Conservation (phyloP, 257 asterid species). For the Plantago elongata region DNA sequence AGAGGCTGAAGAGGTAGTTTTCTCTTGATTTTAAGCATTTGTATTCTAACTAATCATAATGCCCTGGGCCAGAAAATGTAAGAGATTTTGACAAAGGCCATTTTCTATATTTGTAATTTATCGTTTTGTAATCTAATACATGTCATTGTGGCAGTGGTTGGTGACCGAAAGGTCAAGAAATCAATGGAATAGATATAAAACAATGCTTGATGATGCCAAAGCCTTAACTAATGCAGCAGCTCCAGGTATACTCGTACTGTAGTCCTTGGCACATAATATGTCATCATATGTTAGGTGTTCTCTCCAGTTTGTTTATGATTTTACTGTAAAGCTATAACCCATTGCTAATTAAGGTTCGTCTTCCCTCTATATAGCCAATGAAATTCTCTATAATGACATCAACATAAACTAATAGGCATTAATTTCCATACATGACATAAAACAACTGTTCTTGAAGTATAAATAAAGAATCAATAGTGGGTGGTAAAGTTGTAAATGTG, state of each 20-base stretch:
- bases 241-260: conserved; percentile 21
- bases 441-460: too few species aligned
- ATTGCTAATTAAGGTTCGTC: too few species aligned
- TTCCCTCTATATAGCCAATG: too few species aligned
- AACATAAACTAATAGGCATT: too few species aligned
- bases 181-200: conserved; percentile 72
- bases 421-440: too few species aligned
- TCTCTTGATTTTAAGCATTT: conserved; percentile 9
- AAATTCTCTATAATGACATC: too few species aligned
- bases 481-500: too few species aligned
- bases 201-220: conserved; percentile 77
- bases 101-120: conserved; percentile 4
- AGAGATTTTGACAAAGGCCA: conserved; percentile 7
- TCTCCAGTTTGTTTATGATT: too few species aligned
- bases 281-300: neutral
- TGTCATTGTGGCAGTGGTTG: conserved; percentile 60
- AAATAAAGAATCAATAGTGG: too few species aligned
- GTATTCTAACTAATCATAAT: neutral
- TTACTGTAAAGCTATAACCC: too few species aligned
- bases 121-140: conserved; percentile 13
- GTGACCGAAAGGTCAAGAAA: conserved; percentile 74
- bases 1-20: conserved; percentile 56
- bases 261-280: neutral
- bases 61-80: conserved; percentile 4
- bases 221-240: conserved; percentile 26